Conservation (phyloP, 345 rosid species). For the Acer negundo region DNA sequence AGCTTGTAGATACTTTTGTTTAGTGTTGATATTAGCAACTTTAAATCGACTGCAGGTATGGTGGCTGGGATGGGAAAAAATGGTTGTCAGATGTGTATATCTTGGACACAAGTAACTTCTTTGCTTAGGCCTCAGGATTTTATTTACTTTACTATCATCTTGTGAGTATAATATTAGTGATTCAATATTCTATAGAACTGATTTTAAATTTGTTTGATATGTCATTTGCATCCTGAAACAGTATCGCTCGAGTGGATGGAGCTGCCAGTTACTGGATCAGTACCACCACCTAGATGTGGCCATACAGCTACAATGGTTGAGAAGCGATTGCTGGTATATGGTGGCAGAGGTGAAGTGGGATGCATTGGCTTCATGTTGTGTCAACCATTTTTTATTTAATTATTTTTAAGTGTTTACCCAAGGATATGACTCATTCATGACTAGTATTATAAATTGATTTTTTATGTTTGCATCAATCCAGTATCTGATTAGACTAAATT, state of each 20-base stretch:
- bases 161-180: conserved; percentile 5
- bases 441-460: neutral
- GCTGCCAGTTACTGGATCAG: conserved; percentile 73
- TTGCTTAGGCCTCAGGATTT: conserved; percentile 16
- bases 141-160: conserved; percentile 14
- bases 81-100: conserved; percentile 97
- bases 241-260: conserved; percentile 98
- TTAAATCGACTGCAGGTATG: conserved; percentile 65
- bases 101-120: conserved; percentile 83
- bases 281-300: conserved; percentile 97
- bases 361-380: neutral
- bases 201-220: neutral
- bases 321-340: conserved; percentile 89
- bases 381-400: neutral
- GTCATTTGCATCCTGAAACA: conserved; percentile 33
- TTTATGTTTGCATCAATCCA: conserved; percentile 2
- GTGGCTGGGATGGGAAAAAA: conserved; percentile 99
- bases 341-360: conserved; percentile 79
- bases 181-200: neutral
- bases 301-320: conserved; percentile 97
- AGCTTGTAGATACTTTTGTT: conserved; percentile 8
- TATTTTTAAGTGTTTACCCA: conserved; percentile 3
- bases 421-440: neutral
- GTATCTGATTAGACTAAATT: neutral
- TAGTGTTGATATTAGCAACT: neutral